A percentile compares a stretch with the other conserved stretches of the same genome.
Evolutionary conservation across 208 protist genomes (phyloP).

Genomic region (Trypanosoma grayi): DNA sequence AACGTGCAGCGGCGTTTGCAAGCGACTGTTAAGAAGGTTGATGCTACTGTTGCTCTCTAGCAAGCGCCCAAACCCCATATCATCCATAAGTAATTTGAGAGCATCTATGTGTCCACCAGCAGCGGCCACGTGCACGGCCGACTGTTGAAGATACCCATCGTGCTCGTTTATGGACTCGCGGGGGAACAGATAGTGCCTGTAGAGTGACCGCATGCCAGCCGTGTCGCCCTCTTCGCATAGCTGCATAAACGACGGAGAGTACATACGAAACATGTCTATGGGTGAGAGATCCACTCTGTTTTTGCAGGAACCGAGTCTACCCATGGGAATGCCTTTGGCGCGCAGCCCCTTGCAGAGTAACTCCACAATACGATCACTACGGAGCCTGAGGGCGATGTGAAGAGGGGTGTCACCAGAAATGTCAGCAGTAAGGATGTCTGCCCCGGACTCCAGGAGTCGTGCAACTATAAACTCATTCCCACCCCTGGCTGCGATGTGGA

Average conservation of each 20-base stretch:
- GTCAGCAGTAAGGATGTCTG: conserved; percentile 30
- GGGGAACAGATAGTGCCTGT: conserved; percentile 71
- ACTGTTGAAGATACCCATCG: conserved; percentile 37
- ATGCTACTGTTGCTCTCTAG: conserved; percentile 5
- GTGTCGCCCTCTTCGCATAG: conserved; percentile 60
- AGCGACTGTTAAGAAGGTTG: conserved; percentile 39
- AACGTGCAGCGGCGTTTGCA: conserved; percentile 73
- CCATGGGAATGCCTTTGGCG: conserved; percentile 17
- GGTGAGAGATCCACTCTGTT: conserved; percentile 59
- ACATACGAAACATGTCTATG: conserved; percentile 49
- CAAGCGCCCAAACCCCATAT: conserved; percentile 28
- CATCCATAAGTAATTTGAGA: conserved; percentile 51
- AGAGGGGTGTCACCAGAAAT: conserved; percentile 48
- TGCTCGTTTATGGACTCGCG: conserved; percentile 25
- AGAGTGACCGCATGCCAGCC: conserved; percentile 40
- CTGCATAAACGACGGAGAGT: conserved; percentile 55
- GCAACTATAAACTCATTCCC: conserved; percentile 39
- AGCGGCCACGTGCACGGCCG: conserved; percentile 49
- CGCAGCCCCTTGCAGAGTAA: conserved; percentile 57
- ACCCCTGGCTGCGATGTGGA: conserved; percentile 61
- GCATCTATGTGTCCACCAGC: conserved; percentile 38
- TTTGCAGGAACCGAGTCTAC: conserved; percentile 13
- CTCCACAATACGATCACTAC: conserved; percentile 44
- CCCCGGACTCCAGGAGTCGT: conserved; percentile 44
- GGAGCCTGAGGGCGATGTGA: conserved; percentile 56